Base-by-base conservation (phyloP, 495 filamentous ascomycete species). In the Pseudevernia furfuracea region DNA sequence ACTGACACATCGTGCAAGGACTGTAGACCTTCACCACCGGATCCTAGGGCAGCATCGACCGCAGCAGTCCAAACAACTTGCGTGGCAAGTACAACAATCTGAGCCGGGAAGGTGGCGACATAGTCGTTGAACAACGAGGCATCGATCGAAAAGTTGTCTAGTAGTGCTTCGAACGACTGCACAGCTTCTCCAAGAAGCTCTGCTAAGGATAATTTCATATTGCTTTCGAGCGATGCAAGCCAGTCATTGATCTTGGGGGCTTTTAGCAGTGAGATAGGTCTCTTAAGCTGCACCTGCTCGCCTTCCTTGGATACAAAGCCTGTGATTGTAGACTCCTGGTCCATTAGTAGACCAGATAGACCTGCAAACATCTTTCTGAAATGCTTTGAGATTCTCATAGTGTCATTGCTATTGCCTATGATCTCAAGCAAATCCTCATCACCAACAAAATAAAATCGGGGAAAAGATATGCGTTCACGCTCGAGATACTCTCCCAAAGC, bases 291-390 rank as follows among this genome's bases (percentile, higher is more conserved):
- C 48, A 97, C 90, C 66, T 89, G 82, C 76, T 99, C 94, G 44
- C 90, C 92, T 76, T 99, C 94, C 73, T 96, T 97, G 0, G 95
- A 97, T 41, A 87, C 92, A 72, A 97, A 93, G 1, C 92, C 93
- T 10, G 89, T 82, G 66, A 99, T 97, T 66, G 87, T 84, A 43
- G 85, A 84, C 66, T 96, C 87, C 63, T 97, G 92, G 70, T 96
- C 91, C 81, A 96, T 90, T 30, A 94, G 80, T 43, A 99, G 81
- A 1, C 93, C 92, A 8, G 87, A 90, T 32, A 99, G 79, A 59
- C 94, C 94, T 61, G 94, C 94, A 78, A 99, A 99, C 94, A 99
- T 99, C 81, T 99, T 99, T 75, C 95, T 91, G 79, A 99, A 90
- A 74, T 99, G 94, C 74, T 97, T 97, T 55, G 93, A 89, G 64